A percentile compares a stretch with the other conserved stretches of the same genome.
phyloP scores from a whole-genome alignment of 108 stramenopile genomes.

The Poteriospumella lacustris region DNA sequence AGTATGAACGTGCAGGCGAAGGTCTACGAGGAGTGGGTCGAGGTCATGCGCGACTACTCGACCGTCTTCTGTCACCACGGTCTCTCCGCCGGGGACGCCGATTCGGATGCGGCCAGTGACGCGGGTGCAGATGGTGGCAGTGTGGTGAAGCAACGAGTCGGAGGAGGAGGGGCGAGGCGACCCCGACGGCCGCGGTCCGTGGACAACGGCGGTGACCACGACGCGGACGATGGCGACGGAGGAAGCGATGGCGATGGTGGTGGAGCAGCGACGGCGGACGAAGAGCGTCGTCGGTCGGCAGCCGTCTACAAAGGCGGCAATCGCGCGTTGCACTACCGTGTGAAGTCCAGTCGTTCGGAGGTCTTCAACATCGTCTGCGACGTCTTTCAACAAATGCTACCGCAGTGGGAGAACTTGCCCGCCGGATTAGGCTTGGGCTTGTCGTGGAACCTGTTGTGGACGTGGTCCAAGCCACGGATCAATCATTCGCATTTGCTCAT shows the following conservation, averaged over 20 bases:
- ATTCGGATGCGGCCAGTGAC: too few species aligned
- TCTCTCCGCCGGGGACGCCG: too few species aligned
- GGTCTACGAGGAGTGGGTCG: slow-evolving; percentile 22
- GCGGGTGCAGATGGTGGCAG: too few species aligned
- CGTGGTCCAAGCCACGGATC: slow-evolving; percentile 61
- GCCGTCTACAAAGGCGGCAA: background rate
- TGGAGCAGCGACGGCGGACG: too few species aligned
- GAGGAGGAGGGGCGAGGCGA: too few species aligned
- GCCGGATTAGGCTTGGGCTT: slow-evolving; percentile 23
- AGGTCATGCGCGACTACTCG: slow-evolving; percentile 25
- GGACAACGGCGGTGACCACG: too few species aligned
- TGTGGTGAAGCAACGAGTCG: too few species aligned
- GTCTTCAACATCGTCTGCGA: slow-evolving; percentile 13
- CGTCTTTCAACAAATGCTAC: background rate
- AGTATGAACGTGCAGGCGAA: background rate
- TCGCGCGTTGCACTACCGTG: slow-evolving; percentile 10
- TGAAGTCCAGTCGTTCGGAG: slow-evolving; percentile 20
- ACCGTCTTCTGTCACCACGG: slow-evolving; percentile 26
- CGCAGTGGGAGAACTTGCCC: background rate
- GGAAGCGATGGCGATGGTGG: too few species aligned
- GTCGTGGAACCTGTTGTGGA: slow-evolving; percentile 61
- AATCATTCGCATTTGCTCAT: slow-evolving; percentile 47
- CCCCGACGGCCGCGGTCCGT: too few species aligned
- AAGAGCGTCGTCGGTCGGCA: too few species aligned
- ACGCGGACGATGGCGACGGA: too few species aligned